These are phyloP conservation scores for Leptographium flavum DNA, from an alignment of 2,329 filamentous ascomycete genomes.

Conservation along the genomic window DNA sequence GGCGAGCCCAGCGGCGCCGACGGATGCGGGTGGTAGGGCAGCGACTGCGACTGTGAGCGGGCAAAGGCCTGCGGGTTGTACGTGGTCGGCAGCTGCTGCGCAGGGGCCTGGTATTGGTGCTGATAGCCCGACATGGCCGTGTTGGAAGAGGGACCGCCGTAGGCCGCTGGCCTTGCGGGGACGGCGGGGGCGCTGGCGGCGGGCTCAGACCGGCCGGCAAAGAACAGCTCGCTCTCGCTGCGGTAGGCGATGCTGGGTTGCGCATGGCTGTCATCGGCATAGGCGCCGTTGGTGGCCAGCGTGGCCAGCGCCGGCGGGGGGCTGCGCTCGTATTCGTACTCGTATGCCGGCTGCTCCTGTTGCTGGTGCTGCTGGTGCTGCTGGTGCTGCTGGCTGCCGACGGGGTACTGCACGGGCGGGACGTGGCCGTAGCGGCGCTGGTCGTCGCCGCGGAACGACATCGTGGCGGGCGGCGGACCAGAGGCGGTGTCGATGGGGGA, in stretches of 20 bases:
- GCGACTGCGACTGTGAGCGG: conserved; percentile 35
- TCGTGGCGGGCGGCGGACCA: conserved; percentile 16
- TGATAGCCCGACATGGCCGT: conserved; percentile 36
- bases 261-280: conserved; percentile 25
- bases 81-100: conserved; percentile 30
- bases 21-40: conserved; percentile 24
- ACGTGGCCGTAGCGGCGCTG: conserved; percentile 52
- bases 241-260: conserved; percentile 10
- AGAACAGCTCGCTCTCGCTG: conserved; percentile 49
- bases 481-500: not conserved
- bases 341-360: not conserved
- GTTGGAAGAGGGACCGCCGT: conserved; percentile 22
- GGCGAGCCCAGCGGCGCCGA: conserved; percentile 23
- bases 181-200: conserved; percentile 9
- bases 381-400: conserved; percentile 24
- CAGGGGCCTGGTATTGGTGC: conserved; percentile 34
- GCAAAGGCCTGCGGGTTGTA: conserved; percentile 61
- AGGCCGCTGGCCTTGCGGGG: conserved; percentile 17
- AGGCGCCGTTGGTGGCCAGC: conserved; percentile 50
- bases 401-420: conserved; percentile 49
- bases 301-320: conserved; percentile 34
- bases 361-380: conserved; percentile 3
- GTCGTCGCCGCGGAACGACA: conserved; percentile 51
- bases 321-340: conserved; percentile 12
- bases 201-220: conserved; percentile 31